These are phyloP conservation scores for Diaporthe destruens DNA, from an alignment of 2,329 filamentous ascomycete species.

Conservation along the genomic window DNA sequence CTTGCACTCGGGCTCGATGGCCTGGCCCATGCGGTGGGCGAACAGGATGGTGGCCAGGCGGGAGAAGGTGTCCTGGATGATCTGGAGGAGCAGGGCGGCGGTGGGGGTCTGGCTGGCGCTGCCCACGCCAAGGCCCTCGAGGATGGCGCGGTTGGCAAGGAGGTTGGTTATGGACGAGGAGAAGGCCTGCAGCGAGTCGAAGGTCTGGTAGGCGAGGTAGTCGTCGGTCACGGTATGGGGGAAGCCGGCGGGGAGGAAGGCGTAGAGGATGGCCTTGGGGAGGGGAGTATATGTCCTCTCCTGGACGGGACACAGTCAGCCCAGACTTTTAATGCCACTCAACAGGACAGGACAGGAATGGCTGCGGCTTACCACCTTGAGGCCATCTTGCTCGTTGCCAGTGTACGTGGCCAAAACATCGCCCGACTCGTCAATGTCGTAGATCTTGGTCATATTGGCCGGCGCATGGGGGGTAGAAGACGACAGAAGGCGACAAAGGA, in stretches of 20 bases:
- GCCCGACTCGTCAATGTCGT: slow-evolving; percentile 55
- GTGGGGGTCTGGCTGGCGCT: slow-evolving; percentile 84
- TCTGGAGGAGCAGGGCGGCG: slow-evolving; percentile 82
- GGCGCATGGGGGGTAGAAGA: neutral
- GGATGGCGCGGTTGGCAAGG: slow-evolving; percentile 83
- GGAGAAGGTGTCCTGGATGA: slow-evolving; percentile 85
- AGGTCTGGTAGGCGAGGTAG: slow-evolving; percentile 80
- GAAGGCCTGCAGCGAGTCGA: slow-evolving; percentile 86
- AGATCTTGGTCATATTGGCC: slow-evolving; percentile 49
- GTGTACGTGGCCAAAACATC: slow-evolving; percentile 53
- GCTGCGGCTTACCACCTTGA: slow-evolving; percentile 46
- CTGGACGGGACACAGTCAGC: slow-evolving; percentile 42
- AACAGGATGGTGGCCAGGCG: slow-evolving; percentile 88
- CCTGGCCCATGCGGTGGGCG: slow-evolving; percentile 83
- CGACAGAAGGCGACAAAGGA: neutral
- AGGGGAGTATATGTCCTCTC: slow-evolving; percentile 53
- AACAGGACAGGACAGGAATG: neutral
- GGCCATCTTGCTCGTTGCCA: slow-evolving; percentile 44
- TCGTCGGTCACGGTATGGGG: slow-evolving; percentile 88
- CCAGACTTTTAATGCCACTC: neutral
- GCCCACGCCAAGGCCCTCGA: slow-evolving; percentile 85
- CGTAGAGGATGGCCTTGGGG: slow-evolving; percentile 66
- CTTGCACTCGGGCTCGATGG: slow-evolving; percentile 92
- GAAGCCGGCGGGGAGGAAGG: slow-evolving; percentile 90
- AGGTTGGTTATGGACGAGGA: slow-evolving; percentile 85